phyloP scores from a whole-genome alignment of 2,329 filamentous ascomycete genomes.

The Fusarium udum region DNA sequence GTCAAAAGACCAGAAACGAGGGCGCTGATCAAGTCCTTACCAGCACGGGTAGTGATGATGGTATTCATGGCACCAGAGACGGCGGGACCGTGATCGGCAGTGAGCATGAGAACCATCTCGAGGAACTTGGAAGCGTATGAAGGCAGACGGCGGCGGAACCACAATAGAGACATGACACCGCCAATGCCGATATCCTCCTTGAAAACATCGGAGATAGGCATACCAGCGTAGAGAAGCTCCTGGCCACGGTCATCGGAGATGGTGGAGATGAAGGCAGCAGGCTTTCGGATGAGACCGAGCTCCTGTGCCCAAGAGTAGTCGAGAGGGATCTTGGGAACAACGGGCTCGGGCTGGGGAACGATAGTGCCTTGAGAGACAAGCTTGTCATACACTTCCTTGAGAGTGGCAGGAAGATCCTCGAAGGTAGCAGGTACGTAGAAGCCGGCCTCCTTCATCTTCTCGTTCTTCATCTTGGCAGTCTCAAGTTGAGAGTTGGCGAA shows the following conservation, averaged over 20 bases:
- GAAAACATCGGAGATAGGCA: constrained; percentile 99
- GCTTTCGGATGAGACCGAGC: constrained; percentile 98
- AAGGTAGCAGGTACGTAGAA: constrained; percentile 96
- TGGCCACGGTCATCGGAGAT: constrained; percentile 99
- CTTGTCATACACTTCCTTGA: constrained; percentile 86
- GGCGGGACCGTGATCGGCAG: constrained; percentile 97
- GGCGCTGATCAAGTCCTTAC: constrained; percentile 96
- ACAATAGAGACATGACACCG: constrained; percentile 99
- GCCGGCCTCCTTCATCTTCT: constrained; percentile 93
- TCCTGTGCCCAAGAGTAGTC: constrained; percentile 99
- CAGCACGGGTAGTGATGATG: constrained; percentile 98
- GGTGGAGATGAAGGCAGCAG: constrained; percentile 99
- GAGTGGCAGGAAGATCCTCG: constrained; percentile 85
- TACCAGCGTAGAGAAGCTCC: constrained; percentile 97
- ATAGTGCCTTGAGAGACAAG: constrained; percentile 87
- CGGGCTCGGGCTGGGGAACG: constrained; percentile 85
- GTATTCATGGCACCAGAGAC: constrained; percentile 99
- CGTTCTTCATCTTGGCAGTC: constrained; percentile 96
- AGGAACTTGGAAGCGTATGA: constrained; percentile 98
- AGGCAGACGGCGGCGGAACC: constrained; percentile 98
- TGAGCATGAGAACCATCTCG: constrained; percentile 99
- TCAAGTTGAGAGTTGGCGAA: constrained; percentile 99
- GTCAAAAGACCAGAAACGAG: constrained; percentile 97
- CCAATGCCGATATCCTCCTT: constrained; percentile 98
- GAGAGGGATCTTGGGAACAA: constrained; percentile 98